Conservation (phyloP, 176 grass and related monocot genomes). For the Oryza meridionalis region DNA sequence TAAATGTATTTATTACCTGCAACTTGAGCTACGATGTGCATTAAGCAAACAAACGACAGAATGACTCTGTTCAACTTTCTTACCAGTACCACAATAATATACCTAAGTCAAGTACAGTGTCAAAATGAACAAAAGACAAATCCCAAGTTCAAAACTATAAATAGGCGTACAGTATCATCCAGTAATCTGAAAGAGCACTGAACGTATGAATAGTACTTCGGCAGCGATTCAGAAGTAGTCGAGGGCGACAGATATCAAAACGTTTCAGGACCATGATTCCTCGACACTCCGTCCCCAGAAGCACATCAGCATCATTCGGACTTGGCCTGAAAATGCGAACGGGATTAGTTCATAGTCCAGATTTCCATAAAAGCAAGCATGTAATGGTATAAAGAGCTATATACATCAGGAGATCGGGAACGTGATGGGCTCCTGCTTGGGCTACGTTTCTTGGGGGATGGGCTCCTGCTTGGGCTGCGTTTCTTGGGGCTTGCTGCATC, state of each 20-base stretch:
- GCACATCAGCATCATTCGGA: conserved; percentile 23
- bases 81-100: background rate
- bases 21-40: background rate
- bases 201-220: background rate
- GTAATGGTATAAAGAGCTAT: background rate
- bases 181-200: background rate
- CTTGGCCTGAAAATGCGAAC: conserved; percentile 33
- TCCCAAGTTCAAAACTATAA: conserved; percentile 18
- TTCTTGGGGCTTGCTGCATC: conserved; percentile 47
- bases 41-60: background rate
- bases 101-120: background rate
- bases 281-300: background rate
- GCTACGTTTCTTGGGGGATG: conserved; percentile 34
- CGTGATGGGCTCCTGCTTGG: conserved; percentile 45
- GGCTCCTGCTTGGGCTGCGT: conserved; percentile 41
- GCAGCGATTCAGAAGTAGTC: background rate
- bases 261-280: conserved; percentile 1
- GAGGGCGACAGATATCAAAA: conserved; percentile 15
- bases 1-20: background rate
- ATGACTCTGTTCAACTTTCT: background rate
- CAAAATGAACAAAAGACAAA: background rate
- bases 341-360: background rate
- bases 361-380: background rate
- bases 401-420: conserved; percentile 48
- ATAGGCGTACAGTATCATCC: conserved; percentile 6